Evolutionary conservation across 495 filamentous ascomycete genomes (phyloP), one percentile per base, ranked within the genome.

Genomic region (Neurospora africana): DNA sequence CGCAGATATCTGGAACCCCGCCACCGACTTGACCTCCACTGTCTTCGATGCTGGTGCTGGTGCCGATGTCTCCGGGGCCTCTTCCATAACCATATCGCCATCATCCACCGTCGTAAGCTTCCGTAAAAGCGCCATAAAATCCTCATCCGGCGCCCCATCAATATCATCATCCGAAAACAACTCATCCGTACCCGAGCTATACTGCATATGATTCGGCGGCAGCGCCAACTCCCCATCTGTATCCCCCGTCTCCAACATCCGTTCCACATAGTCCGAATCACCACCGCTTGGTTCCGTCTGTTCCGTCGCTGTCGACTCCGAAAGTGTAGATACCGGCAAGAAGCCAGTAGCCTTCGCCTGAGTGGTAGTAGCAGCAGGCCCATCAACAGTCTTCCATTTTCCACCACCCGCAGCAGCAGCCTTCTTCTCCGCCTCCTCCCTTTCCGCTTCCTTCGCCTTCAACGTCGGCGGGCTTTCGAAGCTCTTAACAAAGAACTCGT

Each of bases 381-480:
- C 86, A 37, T 93, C 90, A 33, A 92, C 88, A 1, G 87, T 84
- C 80, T 91, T 95, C 91, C 91, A 94, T 70, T 86, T 89, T 71
- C 85, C 87, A 65, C 53, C 53, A 7, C 5, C 53, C 2, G 53
- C 53, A 65, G 53, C 23, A 3, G 68, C 23, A 78, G 87, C 90
- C 75, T 83, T 89, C 78, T 84, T 86, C 39, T 82, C 84, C 19
- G 83, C 83, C 65, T 86, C 88, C 30, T 81, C 82, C 43, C 79
- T 75, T 67, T 76, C 79, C 73, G 84, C 81, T 71, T 87, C 82
- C 61, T 83, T 82, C 47, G 47, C 47, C 69, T 83, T 83, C 3
- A 87, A 87, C 23, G 89, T 79, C 6, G 92, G 91, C 47, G 92
- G 91, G 72, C 91, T 90, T 44, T 90, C 87, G 73, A 98, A 98